Percentiles rank a stretch among this genome's conserved stretches.
These are phyloP conservation scores for Lasiodiplodia gonubiensis DNA, from an alignment of 2,329 filamentous ascomycete species.

Conservation along the genomic window DNA sequence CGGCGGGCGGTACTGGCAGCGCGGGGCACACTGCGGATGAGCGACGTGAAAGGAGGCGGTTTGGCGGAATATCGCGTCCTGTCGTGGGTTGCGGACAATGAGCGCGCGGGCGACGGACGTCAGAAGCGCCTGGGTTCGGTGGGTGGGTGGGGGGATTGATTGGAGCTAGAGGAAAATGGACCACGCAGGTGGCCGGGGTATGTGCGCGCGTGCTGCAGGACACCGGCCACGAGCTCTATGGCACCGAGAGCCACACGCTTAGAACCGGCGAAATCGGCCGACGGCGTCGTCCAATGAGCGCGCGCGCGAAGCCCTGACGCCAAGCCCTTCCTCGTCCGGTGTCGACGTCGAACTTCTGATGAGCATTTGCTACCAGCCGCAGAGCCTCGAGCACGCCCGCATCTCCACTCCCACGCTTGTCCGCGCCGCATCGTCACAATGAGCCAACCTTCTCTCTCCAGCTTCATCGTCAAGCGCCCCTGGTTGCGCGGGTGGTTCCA, in stretches of 20 bases:
- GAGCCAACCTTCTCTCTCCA: constrained; percentile 75
- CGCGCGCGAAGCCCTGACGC: constrained; percentile 12
- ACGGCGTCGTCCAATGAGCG: constrained; percentile 1
- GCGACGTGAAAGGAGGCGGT: not conserved
- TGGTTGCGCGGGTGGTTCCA: constrained; percentile 81
- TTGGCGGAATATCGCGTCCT: not conserved
- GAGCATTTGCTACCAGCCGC: constrained; percentile 37
- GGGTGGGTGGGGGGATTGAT: not conserved
- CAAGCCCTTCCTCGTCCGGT: not conserved
- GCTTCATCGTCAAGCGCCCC: constrained; percentile 80
- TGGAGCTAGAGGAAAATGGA: constrained; percentile 9
- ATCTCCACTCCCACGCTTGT: constrained; percentile 29
- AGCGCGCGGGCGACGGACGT: constrained; percentile 20
- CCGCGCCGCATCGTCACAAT: constrained; percentile 54
- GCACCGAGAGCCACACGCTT: not conserved
- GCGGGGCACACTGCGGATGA: constrained; percentile 22
- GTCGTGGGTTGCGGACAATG: constrained; percentile 23
- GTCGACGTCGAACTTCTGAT: constrained; percentile 28
- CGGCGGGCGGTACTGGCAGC: not conserved
- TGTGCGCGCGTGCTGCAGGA: not conserved
- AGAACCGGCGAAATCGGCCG: constrained; percentile 6
- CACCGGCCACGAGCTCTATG: not conserved
- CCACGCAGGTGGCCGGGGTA: constrained; percentile 1
- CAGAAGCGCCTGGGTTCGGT: constrained; percentile 20
- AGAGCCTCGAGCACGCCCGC: constrained; percentile 27